Conservation (phyloP, 2,329 filamentous ascomycete genomes). For the Chaetomium olivaceum region DNA sequence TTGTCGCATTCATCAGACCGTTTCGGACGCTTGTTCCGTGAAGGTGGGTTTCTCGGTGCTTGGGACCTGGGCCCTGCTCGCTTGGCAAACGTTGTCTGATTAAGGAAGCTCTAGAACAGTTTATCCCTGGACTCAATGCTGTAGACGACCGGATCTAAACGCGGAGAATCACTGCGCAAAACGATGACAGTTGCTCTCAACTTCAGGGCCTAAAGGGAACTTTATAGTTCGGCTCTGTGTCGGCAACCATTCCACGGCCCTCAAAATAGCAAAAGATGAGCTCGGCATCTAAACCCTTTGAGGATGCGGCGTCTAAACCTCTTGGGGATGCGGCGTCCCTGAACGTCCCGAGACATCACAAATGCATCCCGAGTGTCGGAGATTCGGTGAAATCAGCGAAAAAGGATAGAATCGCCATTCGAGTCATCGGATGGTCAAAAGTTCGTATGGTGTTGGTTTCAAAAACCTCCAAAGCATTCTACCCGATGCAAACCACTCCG, state of each 20-base stretch:
- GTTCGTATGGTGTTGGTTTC: neutral
- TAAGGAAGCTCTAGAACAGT: neutral
- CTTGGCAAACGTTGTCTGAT: neutral
- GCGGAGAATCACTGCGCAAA: neutral
- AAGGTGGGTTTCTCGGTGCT: neutral
- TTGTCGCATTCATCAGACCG: neutral
- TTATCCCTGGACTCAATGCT: neutral
- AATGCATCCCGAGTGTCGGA: neutral
- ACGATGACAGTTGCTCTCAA: neutral
- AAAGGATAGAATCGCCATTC: neutral
- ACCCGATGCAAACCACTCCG: neutral
- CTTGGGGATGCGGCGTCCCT: neutral
- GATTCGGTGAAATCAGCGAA: neutral
- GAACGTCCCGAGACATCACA: neutral
- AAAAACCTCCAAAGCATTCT: neutral
- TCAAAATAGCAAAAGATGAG: too few species aligned
- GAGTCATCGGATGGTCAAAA: neutral
- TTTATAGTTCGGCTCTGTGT: too few species aligned
- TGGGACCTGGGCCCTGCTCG: neutral
- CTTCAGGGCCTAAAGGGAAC: too few species aligned
- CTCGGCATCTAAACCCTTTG: neutral
- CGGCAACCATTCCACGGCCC: too few species aligned
- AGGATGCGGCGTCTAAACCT: neutral
- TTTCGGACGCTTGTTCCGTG: neutral
- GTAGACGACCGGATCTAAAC: neutral